A percentile compares a stretch with the other conserved stretches of the same genome.
Evolutionary conservation across 257 asterid genomes (phyloP).

Genomic region (Fraxinus americana): DNA sequence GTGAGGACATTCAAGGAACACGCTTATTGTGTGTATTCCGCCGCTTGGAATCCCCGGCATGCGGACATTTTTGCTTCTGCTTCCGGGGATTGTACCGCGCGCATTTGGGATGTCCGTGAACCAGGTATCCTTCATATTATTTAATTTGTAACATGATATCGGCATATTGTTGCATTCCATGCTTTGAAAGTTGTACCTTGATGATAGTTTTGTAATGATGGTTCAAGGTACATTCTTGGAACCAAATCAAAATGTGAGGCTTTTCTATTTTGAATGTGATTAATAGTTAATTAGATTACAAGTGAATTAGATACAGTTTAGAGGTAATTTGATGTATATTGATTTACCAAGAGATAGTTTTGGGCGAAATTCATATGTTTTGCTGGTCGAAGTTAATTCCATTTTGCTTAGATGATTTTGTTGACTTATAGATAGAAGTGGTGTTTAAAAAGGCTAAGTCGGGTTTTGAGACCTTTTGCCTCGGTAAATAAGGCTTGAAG

Average conservation of each 20-base stretch:
- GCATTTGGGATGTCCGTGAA: constrained; percentile 98
- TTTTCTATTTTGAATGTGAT: neutral
- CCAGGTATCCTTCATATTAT: constrained; percentile 55
- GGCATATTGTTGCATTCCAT: neutral
- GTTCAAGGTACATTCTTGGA: neutral
- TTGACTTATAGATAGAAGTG: neutral
- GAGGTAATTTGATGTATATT: neutral
- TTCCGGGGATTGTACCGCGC: constrained; percentile 92
- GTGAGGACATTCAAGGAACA: constrained; percentile 97
- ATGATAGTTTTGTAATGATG: neutral
- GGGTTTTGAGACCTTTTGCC: neutral
- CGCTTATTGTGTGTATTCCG: constrained; percentile 87
- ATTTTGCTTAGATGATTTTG: neutral
- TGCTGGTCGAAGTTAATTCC: neutral
- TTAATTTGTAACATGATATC: neutral
- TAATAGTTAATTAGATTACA: neutral
- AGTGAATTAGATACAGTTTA: neutral
- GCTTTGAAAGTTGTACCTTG: neutral
- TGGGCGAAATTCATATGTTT: neutral
- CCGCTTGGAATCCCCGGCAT: constrained; percentile 93
- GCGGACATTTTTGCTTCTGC: constrained; percentile 94
- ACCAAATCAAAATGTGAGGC: neutral
- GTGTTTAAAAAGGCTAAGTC: neutral
- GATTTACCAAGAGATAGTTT: neutral
- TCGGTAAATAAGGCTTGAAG: neutral